Conservation (phyloP, 306 rosid genomes). For the Vicia faba region DNA sequence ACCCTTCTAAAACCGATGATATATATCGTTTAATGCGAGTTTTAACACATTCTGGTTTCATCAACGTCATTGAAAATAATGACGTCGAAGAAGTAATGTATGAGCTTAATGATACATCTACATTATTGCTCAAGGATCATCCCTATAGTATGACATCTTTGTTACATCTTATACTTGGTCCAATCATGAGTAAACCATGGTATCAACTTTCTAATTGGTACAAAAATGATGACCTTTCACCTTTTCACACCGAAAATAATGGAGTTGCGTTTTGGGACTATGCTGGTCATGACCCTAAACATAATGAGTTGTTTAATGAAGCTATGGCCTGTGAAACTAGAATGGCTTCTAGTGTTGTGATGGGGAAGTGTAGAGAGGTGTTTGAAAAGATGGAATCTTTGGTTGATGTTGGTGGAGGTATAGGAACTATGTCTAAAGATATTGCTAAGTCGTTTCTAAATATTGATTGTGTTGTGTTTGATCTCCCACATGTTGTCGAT, state of each 20-base stretch:
- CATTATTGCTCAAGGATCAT: conserved; percentile 41
- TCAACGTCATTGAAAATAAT: conserved; percentile 14
- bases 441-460: conserved; percentile 47
- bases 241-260: conserved; percentile 40
- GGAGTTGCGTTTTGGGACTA: conserved; percentile 52
- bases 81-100: conserved; percentile 45
- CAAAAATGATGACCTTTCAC: conserved; percentile 41
- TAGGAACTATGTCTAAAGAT: conserved; percentile 52
- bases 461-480: conserved; percentile 49
- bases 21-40: conserved; percentile 54
- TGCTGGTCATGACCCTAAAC: conserved; percentile 19
- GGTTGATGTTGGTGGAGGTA: conserved; percentile 67
- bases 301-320: conserved; percentile 41
- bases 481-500: conserved; percentile 59
- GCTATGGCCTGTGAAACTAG: conserved; percentile 58
- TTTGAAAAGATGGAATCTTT: conserved; percentile 47
- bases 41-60: conserved; percentile 51
- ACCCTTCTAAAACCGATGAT: conserved; percentile 38
- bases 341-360: conserved; percentile 42
- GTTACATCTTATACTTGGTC: conserved; percentile 33
- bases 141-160: conserved; percentile 36
- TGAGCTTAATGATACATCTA: conserved; percentile 52
- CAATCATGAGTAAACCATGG: conserved; percentile 45
- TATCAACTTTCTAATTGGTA: conserved; percentile 44
- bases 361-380: conserved; percentile 45